Evolutionary conservation across 768 basidiomycete genomes (phyloP).

Genomic region (Rhodotorula kratochvilovae): DNA sequence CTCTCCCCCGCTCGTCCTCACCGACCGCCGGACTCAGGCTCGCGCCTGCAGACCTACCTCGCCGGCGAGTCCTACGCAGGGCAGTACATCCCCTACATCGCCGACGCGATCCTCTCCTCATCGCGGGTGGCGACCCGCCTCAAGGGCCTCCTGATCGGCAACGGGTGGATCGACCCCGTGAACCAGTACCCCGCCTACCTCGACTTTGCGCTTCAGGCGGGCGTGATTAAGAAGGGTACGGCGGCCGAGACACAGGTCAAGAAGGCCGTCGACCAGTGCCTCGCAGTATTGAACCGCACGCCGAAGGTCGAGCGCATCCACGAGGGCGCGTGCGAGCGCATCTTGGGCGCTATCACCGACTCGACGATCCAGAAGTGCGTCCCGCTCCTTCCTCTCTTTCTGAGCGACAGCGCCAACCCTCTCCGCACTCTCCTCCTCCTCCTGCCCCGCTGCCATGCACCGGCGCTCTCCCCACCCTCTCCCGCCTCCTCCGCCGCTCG

Average conservation of each 20-base stretch:
- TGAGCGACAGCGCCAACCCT: not conserved
- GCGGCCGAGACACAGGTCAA: conserved; percentile 64
- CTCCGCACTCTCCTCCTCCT: not conserved
- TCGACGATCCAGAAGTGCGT: conserved; percentile 50
- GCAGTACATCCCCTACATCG: conserved; percentile 95
- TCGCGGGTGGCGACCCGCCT: conserved; percentile 25
- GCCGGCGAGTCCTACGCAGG: conserved; percentile 96
- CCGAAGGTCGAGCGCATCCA: conserved; percentile 47
- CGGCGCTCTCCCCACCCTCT: not conserved
- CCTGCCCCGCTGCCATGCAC: not conserved
- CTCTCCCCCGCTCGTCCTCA: not conserved
- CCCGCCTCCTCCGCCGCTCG: not conserved
- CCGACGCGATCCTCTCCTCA: conserved; percentile 49
- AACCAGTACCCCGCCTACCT: conserved; percentile 84
- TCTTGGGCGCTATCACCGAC: conserved; percentile 53
- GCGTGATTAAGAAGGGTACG: conserved; percentile 67
- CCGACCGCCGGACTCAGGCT: fast-evolving
- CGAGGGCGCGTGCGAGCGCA: conserved; percentile 57
- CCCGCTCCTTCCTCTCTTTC: not conserved
- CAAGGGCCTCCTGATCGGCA: conserved; percentile 82
- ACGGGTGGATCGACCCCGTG: conserved; percentile 92
- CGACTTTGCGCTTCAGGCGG: conserved; percentile 75
- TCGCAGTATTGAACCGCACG: conserved; percentile 45
- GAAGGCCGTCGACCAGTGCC: conserved; percentile 59
- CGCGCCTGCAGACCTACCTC: conserved; percentile 71